These are phyloP conservation scores for Yamadazyma atlantica DNA, from an alignment of 1,139 yeast species.

Conservation along the genomic window DNA sequence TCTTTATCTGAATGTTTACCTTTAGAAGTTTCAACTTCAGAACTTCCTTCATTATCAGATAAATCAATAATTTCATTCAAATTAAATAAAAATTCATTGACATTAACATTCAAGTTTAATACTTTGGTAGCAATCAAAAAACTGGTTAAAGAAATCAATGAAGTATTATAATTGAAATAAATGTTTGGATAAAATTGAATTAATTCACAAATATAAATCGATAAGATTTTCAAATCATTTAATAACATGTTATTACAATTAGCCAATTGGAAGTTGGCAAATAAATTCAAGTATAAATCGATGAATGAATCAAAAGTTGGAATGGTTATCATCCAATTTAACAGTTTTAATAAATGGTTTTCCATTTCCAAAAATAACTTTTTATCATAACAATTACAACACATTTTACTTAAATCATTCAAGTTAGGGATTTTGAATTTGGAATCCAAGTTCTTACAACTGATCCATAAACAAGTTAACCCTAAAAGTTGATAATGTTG, in stretches of 20 bases:
- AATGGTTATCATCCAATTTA: slow-evolving; percentile 55
- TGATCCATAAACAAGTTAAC: slow-evolving; percentile 70
- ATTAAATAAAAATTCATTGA: slow-evolving; percentile 17
- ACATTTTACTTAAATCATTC: slow-evolving; percentile 55
- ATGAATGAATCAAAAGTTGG: slow-evolving; percentile 65
- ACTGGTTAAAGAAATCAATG: slow-evolving; percentile 59
- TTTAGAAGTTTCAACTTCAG: neutral
- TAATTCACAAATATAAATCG: slow-evolving; percentile 64
- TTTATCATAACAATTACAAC: slow-evolving; percentile 63
- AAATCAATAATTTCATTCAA: slow-evolving; percentile 12
- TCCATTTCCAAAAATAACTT: slow-evolving; percentile 68
- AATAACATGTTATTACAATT: slow-evolving; percentile 8
- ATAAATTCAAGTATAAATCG: slow-evolving; percentile 47
- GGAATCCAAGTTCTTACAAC: slow-evolving; percentile 69
- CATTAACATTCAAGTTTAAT: slow-evolving; percentile 29
- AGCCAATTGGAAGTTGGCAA: slow-evolving; percentile 1
- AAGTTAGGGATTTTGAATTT: slow-evolving; percentile 64
- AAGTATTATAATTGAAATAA: slow-evolving; percentile 53
- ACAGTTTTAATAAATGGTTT: slow-evolving; percentile 58
- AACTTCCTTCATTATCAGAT: neutral
- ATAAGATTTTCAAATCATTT: slow-evolving; percentile 52
- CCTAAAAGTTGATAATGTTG: slow-evolving; percentile 68
- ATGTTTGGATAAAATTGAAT: slow-evolving; percentile 62
- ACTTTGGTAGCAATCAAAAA: slow-evolving; percentile 26
- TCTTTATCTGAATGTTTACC: slow-evolving; percentile 3